Conservation (phyloP, 2,329 filamentous ascomycete genomes). For the Alternaria sp. region DNA sequence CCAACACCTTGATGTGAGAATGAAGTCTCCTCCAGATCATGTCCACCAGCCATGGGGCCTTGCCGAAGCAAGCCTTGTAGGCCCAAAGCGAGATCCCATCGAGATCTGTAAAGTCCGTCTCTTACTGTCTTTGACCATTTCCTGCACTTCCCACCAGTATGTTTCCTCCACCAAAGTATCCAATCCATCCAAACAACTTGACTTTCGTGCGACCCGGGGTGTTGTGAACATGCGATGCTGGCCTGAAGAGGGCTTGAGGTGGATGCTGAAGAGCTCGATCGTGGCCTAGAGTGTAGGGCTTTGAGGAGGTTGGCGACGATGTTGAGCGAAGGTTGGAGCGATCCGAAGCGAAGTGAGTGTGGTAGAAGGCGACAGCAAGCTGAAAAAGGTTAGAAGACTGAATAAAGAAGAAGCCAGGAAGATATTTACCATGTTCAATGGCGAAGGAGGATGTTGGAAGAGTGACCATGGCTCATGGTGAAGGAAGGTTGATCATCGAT, state of each 20-base stretch:
- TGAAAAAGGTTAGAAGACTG: slow-evolving; percentile 2
- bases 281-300: not conserved
- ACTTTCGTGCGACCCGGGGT: not conserved
- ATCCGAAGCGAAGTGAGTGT: not conserved
- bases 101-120: not conserved
- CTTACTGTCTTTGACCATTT: slow-evolving; percentile 6
- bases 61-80: slow-evolving; percentile 3
- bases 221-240: slow-evolving; percentile 9
- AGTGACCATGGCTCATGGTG: slow-evolving; percentile 6
- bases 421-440: slow-evolving; percentile 10
- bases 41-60: slow-evolving; percentile 5
- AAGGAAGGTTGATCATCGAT: slow-evolving; percentile 3
- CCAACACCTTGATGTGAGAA: slow-evolving; percentile 12
- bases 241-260: slow-evolving; percentile 1
- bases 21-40: slow-evolving; percentile 10
- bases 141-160: slow-evolving; percentile 9
- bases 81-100: slow-evolving; percentile 9
- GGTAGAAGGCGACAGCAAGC: not conserved
- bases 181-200: not conserved
- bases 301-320: not conserved
- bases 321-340: not conserved
- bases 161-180: not conserved
- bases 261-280: not conserved
- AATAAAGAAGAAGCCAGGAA: not conserved
- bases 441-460: not conserved